Conservation (phyloP, 306 rosid genomes). For the Cicer yamashitae region DNA sequence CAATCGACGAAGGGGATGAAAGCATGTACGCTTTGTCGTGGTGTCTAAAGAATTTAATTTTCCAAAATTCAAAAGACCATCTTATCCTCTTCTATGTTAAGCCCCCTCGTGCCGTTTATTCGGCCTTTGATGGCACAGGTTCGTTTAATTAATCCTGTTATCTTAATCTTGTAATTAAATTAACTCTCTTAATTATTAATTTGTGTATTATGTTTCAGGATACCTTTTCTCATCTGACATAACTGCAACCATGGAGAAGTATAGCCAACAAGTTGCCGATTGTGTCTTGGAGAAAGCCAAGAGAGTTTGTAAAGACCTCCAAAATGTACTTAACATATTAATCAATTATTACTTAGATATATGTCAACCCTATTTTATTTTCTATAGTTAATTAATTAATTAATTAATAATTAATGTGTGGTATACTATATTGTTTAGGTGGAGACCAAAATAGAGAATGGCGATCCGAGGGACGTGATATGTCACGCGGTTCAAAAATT, state of each 20-base stretch:
- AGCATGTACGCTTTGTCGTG: conserved; percentile 83
- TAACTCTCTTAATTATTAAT: not conserved
- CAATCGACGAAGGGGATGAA: conserved; percentile 91
- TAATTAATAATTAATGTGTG: conserved; percentile 16
- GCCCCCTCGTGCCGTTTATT: conserved; percentile 55
- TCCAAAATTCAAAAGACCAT: conserved; percentile 64
- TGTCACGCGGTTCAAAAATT: conserved; percentile 68
- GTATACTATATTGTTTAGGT: conserved; percentile 46
- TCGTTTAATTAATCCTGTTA: too few relatives aligned
- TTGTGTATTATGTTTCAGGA: conserved; percentile 47
- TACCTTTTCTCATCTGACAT: conserved; percentile 71
- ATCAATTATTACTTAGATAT: not conserved
- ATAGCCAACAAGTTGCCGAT: conserved; percentile 62
- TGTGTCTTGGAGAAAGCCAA: conserved; percentile 67
- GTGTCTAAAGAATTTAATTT: conserved; percentile 68
- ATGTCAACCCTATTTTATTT: not conserved
- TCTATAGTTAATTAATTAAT: not conserved
- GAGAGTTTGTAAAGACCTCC: conserved; percentile 57
- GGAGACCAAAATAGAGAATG: conserved; percentile 67
- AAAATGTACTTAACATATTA: conserved; percentile 49
- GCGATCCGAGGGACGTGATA: conserved; percentile 88
- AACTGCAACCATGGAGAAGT: conserved; percentile 59
- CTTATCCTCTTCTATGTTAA: conserved; percentile 73
- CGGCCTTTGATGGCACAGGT: conserved; percentile 82
- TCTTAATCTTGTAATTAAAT: not conserved